Base-by-base conservation (phyloP, 768 basidiomycete species). In the Mrakia frigida region DNA sequence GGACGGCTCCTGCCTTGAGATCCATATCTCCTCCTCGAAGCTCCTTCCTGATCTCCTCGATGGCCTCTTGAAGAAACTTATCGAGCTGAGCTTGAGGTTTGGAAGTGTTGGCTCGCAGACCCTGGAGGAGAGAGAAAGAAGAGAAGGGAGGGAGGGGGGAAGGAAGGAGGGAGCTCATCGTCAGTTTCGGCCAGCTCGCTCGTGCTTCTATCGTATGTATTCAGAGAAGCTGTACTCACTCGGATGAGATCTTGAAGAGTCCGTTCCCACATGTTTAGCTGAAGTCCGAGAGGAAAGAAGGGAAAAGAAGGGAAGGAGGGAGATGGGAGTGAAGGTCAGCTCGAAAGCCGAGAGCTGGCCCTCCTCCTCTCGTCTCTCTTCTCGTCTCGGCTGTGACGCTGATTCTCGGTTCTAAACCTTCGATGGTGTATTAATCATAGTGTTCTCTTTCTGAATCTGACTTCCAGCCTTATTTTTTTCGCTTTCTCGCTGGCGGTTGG, bases 21-120 rank as follows among this genome's bases (percentile, higher is more conserved):
- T 93, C 93, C 93, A 98, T 96, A 82, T 98, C 97, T 80, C 93
- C 93, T 81, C 88, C 88, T 85, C 89, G 91, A 82, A 98, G 89
- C 85, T 99, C 97, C 77, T 88, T 87, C 79, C 93, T 86, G 80
- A 97, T 96, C 86, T 84, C 84, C 11, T 77, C 78, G 77, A 84
- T 82, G 0, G 82, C 83, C 53, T 98, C 97, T 74, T 93, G 90
- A n/a, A 98, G 89, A 7, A 84, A 83, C 25, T 80, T 80, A 79
- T 83, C 83, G 73, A 94, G 94, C 80, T 91, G 90, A 0, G 91
- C 89, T 79, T 98, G 92, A 83, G 98, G 97, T 82, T 90, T 92
- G 81, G 89, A 86, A 87, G 95, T 97, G 87, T 95, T 95, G 28
- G 95, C 93, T 71, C 97, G 90, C 78, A 99, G 87, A 65, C 95